Evolutionary conservation across 495 filamentous ascomycete genomes (phyloP), one percentile per base, ranked within the genome.

Genomic region (Daldinia concentrica): DNA sequence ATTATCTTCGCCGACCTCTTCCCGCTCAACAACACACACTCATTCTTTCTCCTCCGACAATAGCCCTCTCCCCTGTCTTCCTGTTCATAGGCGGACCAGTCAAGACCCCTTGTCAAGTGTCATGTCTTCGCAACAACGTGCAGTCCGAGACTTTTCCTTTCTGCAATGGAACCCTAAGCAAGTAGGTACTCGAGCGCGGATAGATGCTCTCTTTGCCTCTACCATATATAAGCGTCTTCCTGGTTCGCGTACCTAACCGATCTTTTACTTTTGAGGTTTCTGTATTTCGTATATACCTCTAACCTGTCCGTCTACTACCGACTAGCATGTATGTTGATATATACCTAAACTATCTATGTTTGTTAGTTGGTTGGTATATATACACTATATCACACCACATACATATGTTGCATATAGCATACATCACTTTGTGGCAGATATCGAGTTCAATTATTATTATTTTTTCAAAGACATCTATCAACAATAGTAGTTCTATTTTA

Each of bases 91-190:
- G 58, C 62, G 71, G 52, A 55, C 72, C 67, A 71, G 45, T 71
- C 37, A 71, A 64, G 5, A 52, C 45, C 63, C 72, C 62, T 63
- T 62, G 66, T 66, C 50, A 26, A 63, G 62, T 69, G 62, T 66
- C 71, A 69, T 73, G 71, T 66, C 50, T 66, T 73, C 61, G 66
- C 66, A 69, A 58, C 58, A 61, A 68, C 61, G 62, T 69, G 65
- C 70, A 68, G 43, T 56, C 62, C 58, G 61, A 73, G 58, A 29
- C 62, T 58, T 62, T 62, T 62, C 30, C 22, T 39, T 66, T 45
- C 71, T 69, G 66, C 66, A 69, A 73, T 73, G 71, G 45, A 73
- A 73, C 71, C 39, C 39, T 48, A 41, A 34, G 58, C 27, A 34
- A 17, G 37, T 51, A 72, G 51, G 56, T 62, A 61, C 52, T 24